phyloP scores from a whole-genome alignment of 2,329 filamentous ascomycete species.

The Metarhizium sp. region DNA sequence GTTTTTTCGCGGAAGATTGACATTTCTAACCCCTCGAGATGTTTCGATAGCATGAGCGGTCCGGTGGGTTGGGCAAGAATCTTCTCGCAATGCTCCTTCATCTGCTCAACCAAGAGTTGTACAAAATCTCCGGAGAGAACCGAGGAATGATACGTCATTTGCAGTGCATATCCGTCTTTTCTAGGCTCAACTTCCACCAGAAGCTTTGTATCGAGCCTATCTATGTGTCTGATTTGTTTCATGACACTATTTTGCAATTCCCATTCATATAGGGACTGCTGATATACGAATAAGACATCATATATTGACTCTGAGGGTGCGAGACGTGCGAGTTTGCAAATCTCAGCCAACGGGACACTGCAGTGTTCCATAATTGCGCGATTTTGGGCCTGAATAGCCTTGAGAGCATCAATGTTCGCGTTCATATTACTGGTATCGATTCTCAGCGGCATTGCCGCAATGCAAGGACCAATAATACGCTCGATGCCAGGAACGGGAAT shows the following conservation, averaged over 20 bases:
- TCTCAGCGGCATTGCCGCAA: conserved; percentile 67
- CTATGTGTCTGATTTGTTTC: conserved; percentile 48
- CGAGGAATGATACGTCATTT: conserved; percentile 37
- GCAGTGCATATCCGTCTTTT: conserved; percentile 28
- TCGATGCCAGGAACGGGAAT: conserved; percentile 64
- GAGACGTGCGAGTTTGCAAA: conserved; percentile 52
- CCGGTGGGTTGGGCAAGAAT: conserved; percentile 18
- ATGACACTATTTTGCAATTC: conserved; percentile 27
- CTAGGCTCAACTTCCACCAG: conserved; percentile 67
- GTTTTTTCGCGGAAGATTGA: conserved; percentile 40
- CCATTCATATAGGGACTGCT: conserved; percentile 53
- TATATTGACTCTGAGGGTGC: conserved; percentile 53
- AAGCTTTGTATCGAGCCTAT: conserved; percentile 67
- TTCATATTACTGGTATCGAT: conserved; percentile 43
- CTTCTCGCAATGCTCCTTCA: conserved; percentile 40
- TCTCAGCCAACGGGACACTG: conserved; percentile 55
- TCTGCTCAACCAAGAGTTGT: conserved; percentile 46
- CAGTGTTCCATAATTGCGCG: conserved; percentile 56
- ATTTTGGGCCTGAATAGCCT: conserved; percentile 55
- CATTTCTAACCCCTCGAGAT: conserved; percentile 21
- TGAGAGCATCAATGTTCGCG: conserved; percentile 51
- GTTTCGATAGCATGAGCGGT: conserved; percentile 7
- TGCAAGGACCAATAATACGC: conserved; percentile 67
- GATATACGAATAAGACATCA: conserved; percentile 75
- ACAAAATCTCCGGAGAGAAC: conserved; percentile 46